Percentiles rank a stretch among this genome's conserved stretches.
phyloP scores from a whole-genome alignment of 208 protist genomes.

The Acanthamoeba culbertsoni region DNA sequence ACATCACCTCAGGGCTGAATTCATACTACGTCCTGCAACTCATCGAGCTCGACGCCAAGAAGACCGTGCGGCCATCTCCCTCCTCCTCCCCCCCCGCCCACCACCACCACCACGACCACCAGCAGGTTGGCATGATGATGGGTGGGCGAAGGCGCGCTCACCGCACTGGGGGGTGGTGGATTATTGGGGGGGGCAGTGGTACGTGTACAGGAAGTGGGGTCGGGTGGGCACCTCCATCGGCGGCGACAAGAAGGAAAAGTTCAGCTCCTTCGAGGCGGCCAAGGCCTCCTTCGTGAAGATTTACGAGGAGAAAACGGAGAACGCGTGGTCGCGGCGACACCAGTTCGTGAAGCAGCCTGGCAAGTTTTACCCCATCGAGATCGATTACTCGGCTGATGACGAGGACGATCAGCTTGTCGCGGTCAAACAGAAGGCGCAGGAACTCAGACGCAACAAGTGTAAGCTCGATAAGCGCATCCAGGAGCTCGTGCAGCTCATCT shows the following conservation, averaged over 20 bases:
- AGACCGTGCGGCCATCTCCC: background rate
- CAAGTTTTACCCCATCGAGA: conserved; percentile 20
- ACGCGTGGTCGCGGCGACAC: conserved; percentile 47
- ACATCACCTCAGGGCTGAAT: background rate
- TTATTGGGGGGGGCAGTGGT: background rate
- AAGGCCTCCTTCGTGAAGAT: background rate
- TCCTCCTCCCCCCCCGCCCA: background rate
- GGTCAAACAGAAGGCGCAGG: background rate
- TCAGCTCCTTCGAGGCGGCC: background rate
- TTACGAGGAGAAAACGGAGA: conserved; percentile 65
- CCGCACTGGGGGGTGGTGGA: background rate
- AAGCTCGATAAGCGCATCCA: conserved; percentile 9
- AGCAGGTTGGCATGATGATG: background rate
- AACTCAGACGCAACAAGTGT: background rate
- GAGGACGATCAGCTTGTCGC: background rate
- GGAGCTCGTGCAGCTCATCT: conserved; percentile 37
- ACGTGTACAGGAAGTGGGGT: conserved; percentile 64
- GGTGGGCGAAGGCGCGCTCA: background rate
- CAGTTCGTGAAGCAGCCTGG: conserved; percentile 26
- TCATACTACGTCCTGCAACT: conserved; percentile 64
- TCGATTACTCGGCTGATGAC: background rate
- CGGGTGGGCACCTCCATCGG: conserved; percentile 27
- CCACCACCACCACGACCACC: background rate
- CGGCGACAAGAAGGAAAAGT: conserved; percentile 35
- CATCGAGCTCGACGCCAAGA: conserved; percentile 52